Evolutionary conservation across 768 basidiomycete species (phyloP).

Genomic region (Calocybe indica): DNA sequence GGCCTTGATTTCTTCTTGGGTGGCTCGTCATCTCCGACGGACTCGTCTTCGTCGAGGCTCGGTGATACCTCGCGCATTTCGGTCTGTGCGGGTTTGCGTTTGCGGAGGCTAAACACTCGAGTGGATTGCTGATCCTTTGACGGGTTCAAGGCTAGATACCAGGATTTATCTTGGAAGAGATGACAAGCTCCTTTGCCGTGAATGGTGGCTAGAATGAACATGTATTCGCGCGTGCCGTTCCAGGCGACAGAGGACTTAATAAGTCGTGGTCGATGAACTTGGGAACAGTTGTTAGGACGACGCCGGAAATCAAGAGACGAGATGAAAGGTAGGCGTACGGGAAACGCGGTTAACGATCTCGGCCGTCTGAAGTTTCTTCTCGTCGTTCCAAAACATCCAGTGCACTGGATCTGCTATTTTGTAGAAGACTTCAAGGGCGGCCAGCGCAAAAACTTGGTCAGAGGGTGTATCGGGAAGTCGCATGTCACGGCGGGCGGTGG

Average conservation of each 20-base stretch:
- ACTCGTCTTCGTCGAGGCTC: constrained; percentile 18
- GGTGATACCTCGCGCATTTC: constrained; percentile 20
- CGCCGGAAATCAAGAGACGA: not conserved
- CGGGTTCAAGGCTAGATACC: constrained; percentile 27
- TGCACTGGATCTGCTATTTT: constrained; percentile 49
- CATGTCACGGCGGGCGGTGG: constrained; percentile 30
- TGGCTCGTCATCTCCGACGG: constrained; percentile 21
- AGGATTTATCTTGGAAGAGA: constrained; percentile 22
- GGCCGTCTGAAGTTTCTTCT: constrained; percentile 42
- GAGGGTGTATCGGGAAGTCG: constrained; percentile 33
- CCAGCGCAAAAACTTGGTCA: constrained; percentile 46
- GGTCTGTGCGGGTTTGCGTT: constrained; percentile 23
- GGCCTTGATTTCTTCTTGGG: constrained; percentile 18
- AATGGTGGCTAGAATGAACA: constrained; percentile 26
- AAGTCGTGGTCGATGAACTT: constrained; percentile 32
- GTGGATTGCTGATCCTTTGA: constrained; percentile 20
- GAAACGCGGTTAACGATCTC: constrained; percentile 46
- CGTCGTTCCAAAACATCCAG: constrained; percentile 60
- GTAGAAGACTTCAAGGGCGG: constrained; percentile 55
- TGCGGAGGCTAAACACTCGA: constrained; percentile 25
- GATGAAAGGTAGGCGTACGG: constrained; percentile 32
- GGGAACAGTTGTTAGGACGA: not conserved
- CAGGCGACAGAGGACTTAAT: constrained; percentile 36
- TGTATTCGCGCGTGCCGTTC: constrained; percentile 36
- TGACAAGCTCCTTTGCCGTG: constrained; percentile 26